Conservation (phyloP, 768 basidiomycete genomes). For the Termitomyces sp. region DNA sequence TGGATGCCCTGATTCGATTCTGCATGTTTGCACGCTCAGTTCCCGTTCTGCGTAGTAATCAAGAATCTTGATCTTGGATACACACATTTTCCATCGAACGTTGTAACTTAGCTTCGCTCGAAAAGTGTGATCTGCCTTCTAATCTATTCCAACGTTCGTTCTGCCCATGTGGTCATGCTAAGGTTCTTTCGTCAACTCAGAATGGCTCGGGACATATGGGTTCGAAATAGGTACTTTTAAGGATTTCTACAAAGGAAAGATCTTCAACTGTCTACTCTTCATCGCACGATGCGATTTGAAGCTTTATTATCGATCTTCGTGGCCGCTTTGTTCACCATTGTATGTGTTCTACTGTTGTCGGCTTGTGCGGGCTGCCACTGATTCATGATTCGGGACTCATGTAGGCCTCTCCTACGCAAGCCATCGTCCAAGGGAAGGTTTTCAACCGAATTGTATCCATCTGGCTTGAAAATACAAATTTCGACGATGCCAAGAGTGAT, state of each 20-base stretch:
- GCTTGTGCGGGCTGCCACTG: background rate
- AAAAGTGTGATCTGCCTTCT: background rate
- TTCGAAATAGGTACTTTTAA: background rate
- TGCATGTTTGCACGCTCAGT: too few relatives aligned
- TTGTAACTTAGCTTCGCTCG: too few relatives aligned
- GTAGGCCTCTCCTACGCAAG: background rate
- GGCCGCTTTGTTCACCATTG: background rate
- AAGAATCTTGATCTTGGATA: too few relatives aligned
- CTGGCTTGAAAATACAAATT: constrained; percentile 4
- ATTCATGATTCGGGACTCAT: background rate
- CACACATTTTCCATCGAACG: too few relatives aligned
- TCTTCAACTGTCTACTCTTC: background rate
- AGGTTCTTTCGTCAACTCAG: background rate
- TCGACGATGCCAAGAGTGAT: background rate
- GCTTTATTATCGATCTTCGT: background rate
- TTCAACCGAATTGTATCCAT: constrained; percentile 1
- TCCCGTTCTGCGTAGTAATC: too few relatives aligned
- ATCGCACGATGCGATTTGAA: background rate
- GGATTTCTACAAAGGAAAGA: background rate
- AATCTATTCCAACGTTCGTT: background rate
- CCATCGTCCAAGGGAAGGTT: background rate
- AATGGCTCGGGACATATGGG: background rate
- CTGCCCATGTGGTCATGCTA: background rate
- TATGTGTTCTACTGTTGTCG: background rate
- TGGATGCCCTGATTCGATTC: too few relatives aligned